Conservation (phyloP, 2,329 filamentous ascomycete species). For the Ophiosphaerella korrae region DNA sequence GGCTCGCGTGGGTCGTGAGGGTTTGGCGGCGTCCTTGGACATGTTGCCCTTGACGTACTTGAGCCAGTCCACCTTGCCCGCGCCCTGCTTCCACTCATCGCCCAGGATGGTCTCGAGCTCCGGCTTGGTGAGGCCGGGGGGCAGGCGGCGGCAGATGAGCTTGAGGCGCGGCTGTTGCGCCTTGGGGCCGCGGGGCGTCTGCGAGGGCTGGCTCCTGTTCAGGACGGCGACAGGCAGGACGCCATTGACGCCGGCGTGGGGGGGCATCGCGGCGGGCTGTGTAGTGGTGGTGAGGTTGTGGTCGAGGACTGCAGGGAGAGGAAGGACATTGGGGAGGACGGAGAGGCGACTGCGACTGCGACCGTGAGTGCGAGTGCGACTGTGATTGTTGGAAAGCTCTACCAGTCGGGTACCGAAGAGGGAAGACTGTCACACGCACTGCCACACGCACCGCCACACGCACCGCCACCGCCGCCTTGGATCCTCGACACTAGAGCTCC, state of each 20-base stretch:
- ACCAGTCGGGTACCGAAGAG: not conserved
- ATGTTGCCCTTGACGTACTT: constrained; percentile 76
- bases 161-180: constrained; percentile 72
- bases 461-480: constrained; percentile 4
- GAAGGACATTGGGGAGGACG: too few species aligned
- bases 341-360: too few species aligned
- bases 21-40: constrained; percentile 80
- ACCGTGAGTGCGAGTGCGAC: too few species aligned
- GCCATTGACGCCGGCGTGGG: constrained; percentile 43
- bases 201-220: constrained; percentile 41
- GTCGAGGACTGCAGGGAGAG: too few species aligned
- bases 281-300: not conserved
- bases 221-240: constrained; percentile 45
- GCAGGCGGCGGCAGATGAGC: constrained; percentile 80
- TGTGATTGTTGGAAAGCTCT: too few species aligned
- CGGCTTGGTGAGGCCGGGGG: constrained; percentile 78
- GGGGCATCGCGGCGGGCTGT: constrained; percentile 28
- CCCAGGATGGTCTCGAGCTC: constrained; percentile 78
- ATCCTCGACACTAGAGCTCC: constrained; percentile 10
- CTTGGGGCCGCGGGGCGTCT: constrained; percentile 42
- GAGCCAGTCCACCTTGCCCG: constrained; percentile 84
- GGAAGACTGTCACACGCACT: constrained; percentile 1
- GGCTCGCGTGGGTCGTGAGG: constrained; percentile 77
- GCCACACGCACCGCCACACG: constrained; percentile 7
- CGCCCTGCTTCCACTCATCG: constrained; percentile 79